Evolutionary conservation across 176 grass and related monocot species (phyloP).

Genomic region (Hsuehochloa calcarea): DNA sequence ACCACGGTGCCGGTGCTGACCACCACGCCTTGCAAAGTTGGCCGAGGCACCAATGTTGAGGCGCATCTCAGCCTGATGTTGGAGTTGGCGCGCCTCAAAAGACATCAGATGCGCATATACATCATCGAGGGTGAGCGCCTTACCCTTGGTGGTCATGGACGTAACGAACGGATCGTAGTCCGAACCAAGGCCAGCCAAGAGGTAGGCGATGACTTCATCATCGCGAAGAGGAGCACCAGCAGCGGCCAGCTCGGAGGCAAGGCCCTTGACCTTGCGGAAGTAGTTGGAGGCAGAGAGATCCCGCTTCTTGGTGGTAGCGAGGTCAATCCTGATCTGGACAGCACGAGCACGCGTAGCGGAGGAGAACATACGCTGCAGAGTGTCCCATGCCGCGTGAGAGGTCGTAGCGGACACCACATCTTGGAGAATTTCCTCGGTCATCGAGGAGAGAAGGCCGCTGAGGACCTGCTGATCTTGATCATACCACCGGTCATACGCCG

Average conservation of each 20-base stretch:
- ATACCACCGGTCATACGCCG: not conserved
- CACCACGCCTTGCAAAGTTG: not conserved
- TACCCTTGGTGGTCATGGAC: not conserved
- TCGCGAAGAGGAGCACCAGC: not conserved
- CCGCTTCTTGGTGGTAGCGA: not conserved
- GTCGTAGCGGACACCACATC: not conserved
- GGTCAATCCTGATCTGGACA: not conserved
- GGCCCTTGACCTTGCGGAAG: not conserved
- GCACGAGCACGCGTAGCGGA: not conserved
- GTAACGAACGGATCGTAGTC: not conserved
- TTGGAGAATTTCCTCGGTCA: not conserved
- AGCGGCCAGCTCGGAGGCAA: not conserved
- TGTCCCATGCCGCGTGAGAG: not conserved
- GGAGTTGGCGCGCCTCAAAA: not conserved
- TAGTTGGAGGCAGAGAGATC: not conserved
- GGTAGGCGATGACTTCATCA: not conserved
- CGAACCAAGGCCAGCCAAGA: not conserved
- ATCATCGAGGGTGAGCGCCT: not conserved
- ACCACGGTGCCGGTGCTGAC: no score
- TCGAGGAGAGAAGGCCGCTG: not conserved
- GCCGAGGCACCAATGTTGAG: not conserved
- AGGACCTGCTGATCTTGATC: not conserved
- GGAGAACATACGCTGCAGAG: not conserved
- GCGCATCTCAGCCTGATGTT: not conserved
- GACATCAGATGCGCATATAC: not conserved